These are phyloP conservation scores for Perkinsela sp. DNA, from an alignment of 208 protist genomes.

Conservation along the genomic window DNA sequence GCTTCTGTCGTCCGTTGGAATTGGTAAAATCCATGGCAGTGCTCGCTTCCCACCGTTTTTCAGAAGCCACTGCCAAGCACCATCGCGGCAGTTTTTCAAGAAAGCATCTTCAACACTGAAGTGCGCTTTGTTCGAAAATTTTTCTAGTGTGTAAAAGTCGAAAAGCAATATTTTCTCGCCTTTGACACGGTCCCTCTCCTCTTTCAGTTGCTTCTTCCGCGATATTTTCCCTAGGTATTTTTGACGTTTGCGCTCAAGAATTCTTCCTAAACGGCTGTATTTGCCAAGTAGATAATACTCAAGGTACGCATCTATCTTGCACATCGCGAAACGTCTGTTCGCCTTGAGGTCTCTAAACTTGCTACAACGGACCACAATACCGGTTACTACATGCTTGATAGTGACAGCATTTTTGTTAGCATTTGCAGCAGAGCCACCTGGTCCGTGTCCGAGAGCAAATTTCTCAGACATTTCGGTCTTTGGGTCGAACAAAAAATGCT, in stretches of 20 bases:
- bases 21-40: background rate
- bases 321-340: background rate
- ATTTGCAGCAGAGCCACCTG: background rate
- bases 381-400: background rate
- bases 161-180: background rate
- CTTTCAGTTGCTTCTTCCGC: too few relatives aligned
- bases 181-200: background rate
- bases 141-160: background rate
- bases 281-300: background rate
- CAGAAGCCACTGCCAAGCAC: background rate
- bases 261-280: background rate
- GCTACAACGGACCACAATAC: background rate
- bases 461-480: background rate
- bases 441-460: background rate
- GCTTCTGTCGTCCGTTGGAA: background rate
- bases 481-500: background rate
- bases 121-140: background rate
- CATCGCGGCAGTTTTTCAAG: background rate
- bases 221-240: background rate
- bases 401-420: background rate
- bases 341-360: background rate
- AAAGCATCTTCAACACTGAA: background rate
- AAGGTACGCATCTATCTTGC: background rate
- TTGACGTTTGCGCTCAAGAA: background rate
- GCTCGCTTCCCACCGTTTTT: background rate